Evolutionary conservation across 805 yeast species (phyloP).

Genomic region (Zygosaccharomyces kombuchaensis): DNA sequence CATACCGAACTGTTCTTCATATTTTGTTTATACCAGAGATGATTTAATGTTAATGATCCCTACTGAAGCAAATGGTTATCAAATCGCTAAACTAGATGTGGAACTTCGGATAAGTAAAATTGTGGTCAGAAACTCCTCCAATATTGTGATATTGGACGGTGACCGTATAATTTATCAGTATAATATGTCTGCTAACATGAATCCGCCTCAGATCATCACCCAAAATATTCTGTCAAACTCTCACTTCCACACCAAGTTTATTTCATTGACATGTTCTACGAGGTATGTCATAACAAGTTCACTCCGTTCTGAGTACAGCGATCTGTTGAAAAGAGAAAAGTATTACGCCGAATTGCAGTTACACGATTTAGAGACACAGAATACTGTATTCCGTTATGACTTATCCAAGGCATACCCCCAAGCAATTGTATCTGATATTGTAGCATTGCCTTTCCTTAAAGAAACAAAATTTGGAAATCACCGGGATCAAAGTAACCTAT

Average conservation of each 20-base stretch:
- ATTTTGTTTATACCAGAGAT: conserved; percentile 12
- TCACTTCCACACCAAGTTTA: conserved; percentile 14
- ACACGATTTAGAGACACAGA: conserved; percentile 14
- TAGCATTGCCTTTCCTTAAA: conserved; percentile 14
- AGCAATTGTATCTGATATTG: conserved; percentile 21
- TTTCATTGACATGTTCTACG: conserved; percentile 15
- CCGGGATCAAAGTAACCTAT: conserved; percentile 14
- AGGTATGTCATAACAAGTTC: conserved; percentile 18
- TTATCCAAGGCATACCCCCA: conserved; percentile 20
- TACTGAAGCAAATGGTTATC: background rate
- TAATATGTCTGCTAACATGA: conserved; percentile 1
- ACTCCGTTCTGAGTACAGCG: conserved; percentile 8
- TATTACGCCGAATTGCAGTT: conserved; percentile 13
- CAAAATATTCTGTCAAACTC: conserved; percentile 5
- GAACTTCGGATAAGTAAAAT: conserved; percentile 2
- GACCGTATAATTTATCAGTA: conserved; percentile 2
- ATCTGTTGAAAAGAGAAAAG: conserved; percentile 1
- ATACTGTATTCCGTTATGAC: conserved; percentile 9
- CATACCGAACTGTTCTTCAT: conserved; percentile 4
- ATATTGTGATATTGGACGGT: conserved; percentile 2
- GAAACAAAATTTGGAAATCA: background rate
- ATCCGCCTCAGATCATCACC: background rate
- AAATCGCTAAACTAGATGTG: conserved; percentile 3
- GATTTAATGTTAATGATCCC: conserved; percentile 9
- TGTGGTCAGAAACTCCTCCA: background rate